Percentiles rank a stretch among this genome's conserved stretches.
phyloP scores from a whole-genome alignment of 2,329 filamentous ascomycete species.

The Penicillium expansum region DNA sequence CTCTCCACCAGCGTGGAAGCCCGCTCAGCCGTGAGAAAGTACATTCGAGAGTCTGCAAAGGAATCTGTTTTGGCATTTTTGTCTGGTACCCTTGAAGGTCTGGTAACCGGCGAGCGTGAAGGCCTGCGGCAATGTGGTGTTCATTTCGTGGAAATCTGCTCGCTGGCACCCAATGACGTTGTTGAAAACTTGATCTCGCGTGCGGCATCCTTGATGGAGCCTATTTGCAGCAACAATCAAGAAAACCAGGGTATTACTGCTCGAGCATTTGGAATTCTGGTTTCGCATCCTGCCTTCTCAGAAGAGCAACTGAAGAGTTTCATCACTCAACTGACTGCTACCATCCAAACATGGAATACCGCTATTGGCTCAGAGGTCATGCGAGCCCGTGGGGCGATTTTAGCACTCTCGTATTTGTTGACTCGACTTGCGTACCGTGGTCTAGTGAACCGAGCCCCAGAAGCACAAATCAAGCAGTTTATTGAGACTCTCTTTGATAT shows the following conservation, averaged over 20 bases:
- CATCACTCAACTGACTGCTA: conserved; percentile 48
- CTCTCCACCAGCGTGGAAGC: conserved; percentile 67
- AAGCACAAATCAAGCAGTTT: conserved; percentile 43
- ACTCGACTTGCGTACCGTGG: conserved; percentile 56
- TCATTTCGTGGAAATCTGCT: conserved; percentile 55
- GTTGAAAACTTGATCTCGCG: conserved; percentile 52
- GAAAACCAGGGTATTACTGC: conserved; percentile 65
- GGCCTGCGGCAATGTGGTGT: conserved; percentile 47
- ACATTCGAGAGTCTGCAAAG: conserved; percentile 35
- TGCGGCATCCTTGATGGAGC: conserved; percentile 54
- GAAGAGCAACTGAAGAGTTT: conserved; percentile 43
- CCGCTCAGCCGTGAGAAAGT: conserved; percentile 52
- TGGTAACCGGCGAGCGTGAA: conserved; percentile 40
- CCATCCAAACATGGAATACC: conserved; percentile 53
- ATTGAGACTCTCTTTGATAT: conserved; percentile 51
- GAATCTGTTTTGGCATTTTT: conserved; percentile 44
- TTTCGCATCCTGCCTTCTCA: conserved; percentile 57
- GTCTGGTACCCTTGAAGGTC: conserved; percentile 45
- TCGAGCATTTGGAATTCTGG: conserved; percentile 71
- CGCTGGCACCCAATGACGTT: conserved; percentile 53
- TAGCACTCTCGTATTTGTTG: conserved; percentile 57
- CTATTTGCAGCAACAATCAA: conserved; percentile 69
- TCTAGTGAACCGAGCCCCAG: conserved; percentile 29
- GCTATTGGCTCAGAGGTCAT: conserved; percentile 61
- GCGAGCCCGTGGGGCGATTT: conserved; percentile 59